phyloP scores from a whole-genome alignment of 768 basidiomycete species.

The Tulasnella sp. region DNA sequence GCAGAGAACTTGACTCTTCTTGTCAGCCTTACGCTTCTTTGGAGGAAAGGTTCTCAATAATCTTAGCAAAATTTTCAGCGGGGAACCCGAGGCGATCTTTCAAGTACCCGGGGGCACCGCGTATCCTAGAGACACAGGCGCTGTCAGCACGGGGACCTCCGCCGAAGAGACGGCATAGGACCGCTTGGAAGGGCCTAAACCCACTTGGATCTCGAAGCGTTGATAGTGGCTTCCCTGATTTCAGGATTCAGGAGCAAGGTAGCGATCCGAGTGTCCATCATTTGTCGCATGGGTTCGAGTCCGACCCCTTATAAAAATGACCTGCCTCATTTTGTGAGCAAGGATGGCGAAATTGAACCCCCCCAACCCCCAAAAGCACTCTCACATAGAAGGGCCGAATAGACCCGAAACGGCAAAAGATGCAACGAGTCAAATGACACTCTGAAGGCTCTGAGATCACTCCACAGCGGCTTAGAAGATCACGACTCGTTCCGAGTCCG shows the following conservation, averaged over 20 bases:
- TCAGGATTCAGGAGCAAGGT: conserved; percentile 47
- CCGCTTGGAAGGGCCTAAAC: too few relatives aligned
- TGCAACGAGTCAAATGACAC: too few relatives aligned
- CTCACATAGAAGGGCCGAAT: too few relatives aligned
- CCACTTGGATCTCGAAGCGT: conserved; percentile 64
- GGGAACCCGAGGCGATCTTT: conserved; percentile 55
- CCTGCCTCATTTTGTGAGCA: neutral
- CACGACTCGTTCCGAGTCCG: too few relatives aligned
- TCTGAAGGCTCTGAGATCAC: too few relatives aligned
- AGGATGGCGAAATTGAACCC: too few relatives aligned
- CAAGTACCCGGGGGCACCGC: conserved; percentile 67
- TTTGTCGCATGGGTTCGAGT: conserved; percentile 73
- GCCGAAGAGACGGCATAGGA: too few relatives aligned
- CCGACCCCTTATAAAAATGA: conserved; percentile 59
- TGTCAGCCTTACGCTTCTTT: neutral
- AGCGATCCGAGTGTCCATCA: conserved; percentile 55
- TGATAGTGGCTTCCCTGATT: conserved; percentile 74
- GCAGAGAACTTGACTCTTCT: neutral
- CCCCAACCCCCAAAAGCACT: too few relatives aligned
- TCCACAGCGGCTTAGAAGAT: too few relatives aligned
- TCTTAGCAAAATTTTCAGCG: conserved; percentile 53
- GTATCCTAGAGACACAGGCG: conserved; percentile 54
- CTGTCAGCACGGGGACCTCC: neutral
- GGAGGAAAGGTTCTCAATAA: neutral
- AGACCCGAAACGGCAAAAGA: too few relatives aligned